Evolutionary conservation across 225 moss, liverwort and hornwort genomes (phyloP).

Genomic region (Polytrichum formosum): DNA sequence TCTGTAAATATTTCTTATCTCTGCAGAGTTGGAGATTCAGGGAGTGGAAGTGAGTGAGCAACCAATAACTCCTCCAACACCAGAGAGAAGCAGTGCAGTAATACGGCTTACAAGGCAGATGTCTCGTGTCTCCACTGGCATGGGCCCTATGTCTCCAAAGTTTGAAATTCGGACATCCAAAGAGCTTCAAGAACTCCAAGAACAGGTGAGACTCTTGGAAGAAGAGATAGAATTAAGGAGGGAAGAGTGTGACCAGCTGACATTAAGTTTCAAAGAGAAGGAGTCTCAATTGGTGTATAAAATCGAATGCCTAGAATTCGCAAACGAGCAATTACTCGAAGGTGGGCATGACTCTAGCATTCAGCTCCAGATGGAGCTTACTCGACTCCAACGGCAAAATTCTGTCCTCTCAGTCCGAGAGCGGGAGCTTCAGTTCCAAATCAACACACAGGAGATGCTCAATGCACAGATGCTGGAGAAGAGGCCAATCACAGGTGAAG

Average conservation of each 20-base stretch:
- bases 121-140: slow-evolving; percentile 41
- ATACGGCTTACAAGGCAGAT: slow-evolving; percentile 50
- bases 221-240: slow-evolving; percentile 35
- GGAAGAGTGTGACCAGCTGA: slow-evolving; percentile 18
- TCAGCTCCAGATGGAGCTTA: slow-evolving; percentile 52
- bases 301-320: slow-evolving; percentile 49
- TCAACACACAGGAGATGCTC: slow-evolving; percentile 47
- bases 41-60: not conserved
- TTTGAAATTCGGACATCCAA: slow-evolving; percentile 36
- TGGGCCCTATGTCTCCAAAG: slow-evolving; percentile 37
- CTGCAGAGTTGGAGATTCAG: not conserved
- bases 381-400: slow-evolving; percentile 54
- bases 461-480: slow-evolving; percentile 40
- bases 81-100: slow-evolving; percentile 31
- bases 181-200: slow-evolving; percentile 46
- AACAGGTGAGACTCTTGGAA: slow-evolving; percentile 41
- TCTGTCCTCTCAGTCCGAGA: slow-evolving; percentile 51
- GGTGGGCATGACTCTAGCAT: slow-evolving; percentile 50
- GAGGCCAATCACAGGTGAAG: slow-evolving; percentile 12
- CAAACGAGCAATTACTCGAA: slow-evolving; percentile 52
- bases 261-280: slow-evolving; percentile 27
- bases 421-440: slow-evolving; percentile 53
- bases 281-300: slow-evolving; percentile 36
- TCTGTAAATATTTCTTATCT: too few species aligned
- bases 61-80: not conserved